These are phyloP conservation scores for Miscanthus lutarioriparius DNA, from an alignment of 176 grass and related monocot genomes.

Conservation along the genomic window DNA sequence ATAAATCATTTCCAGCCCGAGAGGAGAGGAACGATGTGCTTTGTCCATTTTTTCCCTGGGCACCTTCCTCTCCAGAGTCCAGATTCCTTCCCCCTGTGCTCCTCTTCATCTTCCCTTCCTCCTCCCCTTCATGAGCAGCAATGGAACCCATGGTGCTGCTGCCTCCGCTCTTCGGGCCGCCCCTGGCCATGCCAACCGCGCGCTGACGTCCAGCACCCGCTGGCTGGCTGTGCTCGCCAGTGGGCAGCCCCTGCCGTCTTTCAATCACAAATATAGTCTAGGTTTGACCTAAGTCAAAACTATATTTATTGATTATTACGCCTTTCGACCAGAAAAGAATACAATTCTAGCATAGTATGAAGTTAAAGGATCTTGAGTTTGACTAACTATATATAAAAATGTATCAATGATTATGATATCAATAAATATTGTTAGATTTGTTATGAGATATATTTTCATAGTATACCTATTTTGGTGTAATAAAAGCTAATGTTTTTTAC, in stretches of 20 bases:
- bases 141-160: neutral
- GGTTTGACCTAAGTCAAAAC: neutral
- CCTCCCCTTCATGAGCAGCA: neutral
- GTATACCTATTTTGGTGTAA: neutral
- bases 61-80: neutral
- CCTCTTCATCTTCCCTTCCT: neutral
- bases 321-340: neutral
- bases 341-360: neutral
- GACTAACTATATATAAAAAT: neutral
- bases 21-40: neutral
- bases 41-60: neutral
- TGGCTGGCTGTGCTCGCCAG: no score
- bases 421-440: neutral
- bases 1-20: no score
- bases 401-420: neutral
- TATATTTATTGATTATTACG: neutral
- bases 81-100: neutral
- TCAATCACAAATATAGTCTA: neutral
- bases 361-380: neutral
- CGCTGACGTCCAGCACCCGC: neutral
- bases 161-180: neutral
- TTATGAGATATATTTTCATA: neutral
- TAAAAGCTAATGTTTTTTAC: neutral
- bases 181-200: neutral
- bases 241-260: neutral